Evolutionary conservation across 176 grass and related monocot species (phyloP).

Genomic region (Secale cereale): DNA sequence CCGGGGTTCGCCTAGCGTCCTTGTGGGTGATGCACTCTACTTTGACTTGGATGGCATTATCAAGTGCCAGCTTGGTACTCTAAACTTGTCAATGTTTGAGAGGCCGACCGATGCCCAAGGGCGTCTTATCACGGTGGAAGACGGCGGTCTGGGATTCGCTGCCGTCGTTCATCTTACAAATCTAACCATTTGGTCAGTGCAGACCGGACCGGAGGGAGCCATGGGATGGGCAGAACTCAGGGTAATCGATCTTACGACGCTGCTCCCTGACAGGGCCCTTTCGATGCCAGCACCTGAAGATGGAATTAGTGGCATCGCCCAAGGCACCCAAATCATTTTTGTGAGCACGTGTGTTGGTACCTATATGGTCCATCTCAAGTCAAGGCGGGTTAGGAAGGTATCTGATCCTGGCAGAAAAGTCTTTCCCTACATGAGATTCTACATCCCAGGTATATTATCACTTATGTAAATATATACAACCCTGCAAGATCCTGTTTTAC

Average conservation of each 20-base stretch:
- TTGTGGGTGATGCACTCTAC: not conserved
- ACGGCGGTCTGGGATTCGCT: not conserved
- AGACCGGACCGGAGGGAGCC: not conserved
- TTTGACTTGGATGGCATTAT: not conserved
- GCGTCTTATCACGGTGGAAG: not conserved
- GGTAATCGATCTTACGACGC: not conserved
- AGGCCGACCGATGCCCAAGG: not conserved
- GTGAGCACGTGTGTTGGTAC: not conserved
- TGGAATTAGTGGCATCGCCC: not conserved
- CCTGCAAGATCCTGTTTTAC: not conserved
- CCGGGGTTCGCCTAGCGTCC: not conserved
- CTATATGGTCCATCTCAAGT: not conserved
- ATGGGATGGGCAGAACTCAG: not conserved
- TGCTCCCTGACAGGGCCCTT: not conserved
- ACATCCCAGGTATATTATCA: not conserved
- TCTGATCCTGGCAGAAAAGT: not conserved
- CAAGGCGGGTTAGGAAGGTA: not conserved
- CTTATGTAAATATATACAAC: not conserved
- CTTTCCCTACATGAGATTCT: not conserved
- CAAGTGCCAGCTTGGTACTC: not conserved
- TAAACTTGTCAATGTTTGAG: not conserved
- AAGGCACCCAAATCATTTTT: not conserved
- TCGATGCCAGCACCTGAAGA: not conserved
- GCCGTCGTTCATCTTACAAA: not conserved
- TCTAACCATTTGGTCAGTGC: not conserved